Base-by-base conservation (phyloP, 331 rosid species). In the Quercus phellos region DNA sequence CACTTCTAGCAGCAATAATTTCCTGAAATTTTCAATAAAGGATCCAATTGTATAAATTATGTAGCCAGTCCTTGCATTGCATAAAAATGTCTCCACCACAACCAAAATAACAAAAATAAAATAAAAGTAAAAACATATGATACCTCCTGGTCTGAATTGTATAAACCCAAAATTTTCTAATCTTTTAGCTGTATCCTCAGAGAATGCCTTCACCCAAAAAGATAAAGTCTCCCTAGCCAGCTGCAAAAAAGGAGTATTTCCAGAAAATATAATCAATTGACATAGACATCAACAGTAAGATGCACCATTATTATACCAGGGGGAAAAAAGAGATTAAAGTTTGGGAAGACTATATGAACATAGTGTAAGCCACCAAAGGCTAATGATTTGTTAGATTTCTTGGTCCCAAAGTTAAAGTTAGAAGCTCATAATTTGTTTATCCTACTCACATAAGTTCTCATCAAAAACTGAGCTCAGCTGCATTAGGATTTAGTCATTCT, bases 121-220 rank as follows among this genome's bases (percentile, higher is more conserved):
- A 32, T 34, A 5, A 4, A 34, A 66, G 27, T 8, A 46, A 73
- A 8, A 72, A 43, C 19, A 70, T 81, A 63, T 53, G 24, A 51
- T 93, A 95, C 99, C 99, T 90, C 99, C 99, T 75, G 97, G 98
- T 76, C 99, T 92, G 88, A 93, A 91, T 89, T 91, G 97, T 87
- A 95, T 95, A 86, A 95, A 95, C 79, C 99, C 99, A 85, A 95
- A 95, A 76, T 95, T 95, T 85, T 95, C 99, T 77, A 95, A 88
- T 80, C 99, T 89, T 89, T 93, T 95, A 68, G 99, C 99, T 3
- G 98, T 95, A 85, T 95, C 99, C 88, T 93, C 99, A 55, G 98
- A 91, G 88, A 95, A 95, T 38, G 99, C 99, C 87, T 95, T 95
- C 84, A 95, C 99, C 99, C 99, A 95, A 83, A 95, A 95, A 58